These are phyloP conservation scores for Solanum hybrid DNA, from an alignment of 305 asterid genomes.

Conservation along the genomic window DNA sequence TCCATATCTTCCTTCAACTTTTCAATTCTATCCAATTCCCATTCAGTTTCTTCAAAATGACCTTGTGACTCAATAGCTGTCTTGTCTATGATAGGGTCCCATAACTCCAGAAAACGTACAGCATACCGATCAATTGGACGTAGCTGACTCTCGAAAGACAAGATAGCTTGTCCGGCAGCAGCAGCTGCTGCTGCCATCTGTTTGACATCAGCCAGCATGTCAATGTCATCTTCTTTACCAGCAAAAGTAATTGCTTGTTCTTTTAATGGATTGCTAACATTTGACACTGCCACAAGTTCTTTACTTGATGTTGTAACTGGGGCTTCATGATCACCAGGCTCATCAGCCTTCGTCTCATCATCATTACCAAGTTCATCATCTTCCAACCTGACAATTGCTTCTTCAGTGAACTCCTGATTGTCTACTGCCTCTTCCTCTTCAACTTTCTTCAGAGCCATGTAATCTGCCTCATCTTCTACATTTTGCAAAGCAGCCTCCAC, in stretches of 20 bases:
- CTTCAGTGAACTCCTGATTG: slow-evolving; percentile 97
- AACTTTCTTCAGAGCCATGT: slow-evolving; percentile 96
- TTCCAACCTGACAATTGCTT: slow-evolving; percentile 70
- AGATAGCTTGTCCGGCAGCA: slow-evolving; percentile 78
- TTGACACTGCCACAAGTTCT: slow-evolving; percentile 18
- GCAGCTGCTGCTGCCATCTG: slow-evolving; percentile 99
- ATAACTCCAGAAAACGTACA: slow-evolving; percentile 71
- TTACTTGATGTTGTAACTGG: slow-evolving; percentile 26
- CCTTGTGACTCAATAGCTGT: slow-evolving; percentile 45
- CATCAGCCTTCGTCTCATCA: slow-evolving; percentile 70
- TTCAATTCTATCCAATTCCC: slow-evolving; percentile 97
- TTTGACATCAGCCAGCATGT: slow-evolving; percentile 92
- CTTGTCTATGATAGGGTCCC: slow-evolving; percentile 95
- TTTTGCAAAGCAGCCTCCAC: slow-evolving; percentile 94
- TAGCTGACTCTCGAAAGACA: slow-evolving; percentile 79
- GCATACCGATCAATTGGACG: slow-evolving; percentile 98
- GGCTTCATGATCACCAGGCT: slow-evolving; percentile 40
- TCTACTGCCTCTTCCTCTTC: slow-evolving; percentile 99
- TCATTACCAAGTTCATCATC: slow-evolving; percentile 89
- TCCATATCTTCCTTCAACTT: slow-evolving; percentile 98
- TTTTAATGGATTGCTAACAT: slow-evolving; percentile 38
- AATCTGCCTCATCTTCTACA: slow-evolving; percentile 99
- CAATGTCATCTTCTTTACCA: slow-evolving; percentile 73
- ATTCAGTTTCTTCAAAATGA: slow-evolving; percentile 75
- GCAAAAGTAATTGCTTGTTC: slow-evolving; percentile 40